Base-by-base conservation (phyloP, 2,329 filamentous ascomycete species). In the Venturia aucupariae region DNA sequence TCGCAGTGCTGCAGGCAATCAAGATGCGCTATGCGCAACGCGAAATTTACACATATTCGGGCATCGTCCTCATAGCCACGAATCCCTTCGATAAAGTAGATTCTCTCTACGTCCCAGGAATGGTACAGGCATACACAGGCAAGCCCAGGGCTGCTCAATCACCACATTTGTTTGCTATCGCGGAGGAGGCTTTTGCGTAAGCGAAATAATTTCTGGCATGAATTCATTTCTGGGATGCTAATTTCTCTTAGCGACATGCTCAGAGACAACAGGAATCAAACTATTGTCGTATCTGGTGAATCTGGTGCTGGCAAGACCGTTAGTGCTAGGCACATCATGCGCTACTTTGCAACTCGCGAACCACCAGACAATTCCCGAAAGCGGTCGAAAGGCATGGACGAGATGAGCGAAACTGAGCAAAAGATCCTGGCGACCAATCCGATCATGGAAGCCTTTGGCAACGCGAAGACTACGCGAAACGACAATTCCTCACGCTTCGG, bases 241-340 rank as follows among this genome's bases (percentile, higher is more conserved):
- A 64, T 15, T 6, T 27, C 4, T 24, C n/a, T 2, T 70, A 94
- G 90, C 74, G 94, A 99, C 80, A 99, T 99, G 94, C 79, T 99
- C 74, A 89, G 94, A 69, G 94, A 97, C 79, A 84, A 85, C 70
- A 92, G 92, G 78, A 99, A 99, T 78, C 94, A 99, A 80, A 99
- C 94, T 46, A 90, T 99, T 68, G 94, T 99, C 63, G 94, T 99
- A n/a, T 99, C 94, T 42, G 94, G 94, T 75, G 94, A 99, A 78
- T 99, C 94, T 64, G 94, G 94, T 84, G 94, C 94, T 68, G 94
- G 94, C 73, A 99, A 99, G 81, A 99, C 94, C 5, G 94, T 99
- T 75, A 97, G 93, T 78, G 94, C 94, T 71, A 99, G 99, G 80
- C 97, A 99, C 79, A 97, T 99, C 75, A 99, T 99, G 94, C 87